Conservation (phyloP, 306 rosid genomes). For the Vigna mungo region DNA sequence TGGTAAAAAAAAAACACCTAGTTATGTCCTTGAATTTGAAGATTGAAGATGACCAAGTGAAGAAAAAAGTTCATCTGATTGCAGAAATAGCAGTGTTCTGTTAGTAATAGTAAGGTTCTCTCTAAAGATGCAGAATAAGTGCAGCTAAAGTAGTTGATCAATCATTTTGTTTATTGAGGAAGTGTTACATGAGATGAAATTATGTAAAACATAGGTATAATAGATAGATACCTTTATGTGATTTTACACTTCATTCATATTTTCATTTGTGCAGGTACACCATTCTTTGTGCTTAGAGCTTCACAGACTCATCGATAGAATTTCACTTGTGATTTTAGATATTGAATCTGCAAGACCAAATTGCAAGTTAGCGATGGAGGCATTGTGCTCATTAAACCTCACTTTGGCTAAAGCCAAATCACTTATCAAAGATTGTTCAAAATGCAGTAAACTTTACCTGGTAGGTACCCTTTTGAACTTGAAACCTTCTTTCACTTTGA, state of each 20-base stretch:
- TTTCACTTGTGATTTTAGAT: constrained; percentile 48
- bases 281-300: constrained; percentile 60
- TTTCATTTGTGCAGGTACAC: constrained; percentile 55
- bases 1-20: not conserved
- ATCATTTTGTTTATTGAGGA: not conserved
- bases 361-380: constrained; percentile 51
- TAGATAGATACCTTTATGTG: not conserved
- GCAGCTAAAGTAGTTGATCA: not conserved
- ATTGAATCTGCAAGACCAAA: constrained; percentile 66
- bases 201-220: not conserved
- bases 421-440: constrained; percentile 57
- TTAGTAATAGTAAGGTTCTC: not conserved
- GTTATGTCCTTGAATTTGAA: not conserved
- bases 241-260: not conserved
- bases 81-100: not conserved
- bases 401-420: constrained; percentile 59
- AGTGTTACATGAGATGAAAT: not conserved
- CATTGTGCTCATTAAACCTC: constrained; percentile 54
- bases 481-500: not conserved
- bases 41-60: not conserved
- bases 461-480: constrained; percentile 54
- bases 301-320: constrained; percentile 49
- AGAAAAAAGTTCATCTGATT: constrained; percentile 3
- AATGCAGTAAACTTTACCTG: constrained; percentile 69
- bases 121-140: not conserved